Evolutionary conservation across 129 eudicot genomes (phyloP), one percentile per base, ranked within the genome.

Genomic region (Rutidosis leptorrhynchoides): DNA sequence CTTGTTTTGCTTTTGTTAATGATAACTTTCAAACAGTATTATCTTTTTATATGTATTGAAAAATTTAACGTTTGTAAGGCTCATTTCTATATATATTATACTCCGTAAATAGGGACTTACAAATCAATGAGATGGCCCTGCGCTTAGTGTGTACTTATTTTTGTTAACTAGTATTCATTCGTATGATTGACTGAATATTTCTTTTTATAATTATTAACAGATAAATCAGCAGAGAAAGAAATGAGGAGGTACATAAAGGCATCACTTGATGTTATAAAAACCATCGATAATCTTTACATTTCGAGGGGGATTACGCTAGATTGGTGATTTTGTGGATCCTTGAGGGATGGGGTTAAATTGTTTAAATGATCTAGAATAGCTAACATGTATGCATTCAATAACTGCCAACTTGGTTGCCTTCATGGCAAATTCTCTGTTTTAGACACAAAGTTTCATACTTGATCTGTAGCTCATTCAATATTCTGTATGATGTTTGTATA

Each of bases 181-280:
- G 16, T 55, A n/a, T 29, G 17, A 17, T 28, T 59, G 3, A 10
- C 24, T 6, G 6, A 8, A 17, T 30, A 17, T n/a, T n/a, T 32
- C 19, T 19, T 60, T 60, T 17, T 28, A 27, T 33, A 32, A 1
- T 68, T 1, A n/a, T n/a, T n/a, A n/a, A 57, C 83, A 90, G 97
- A 83, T 74, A 83, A 81, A 67, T 80, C 97, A 20, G 93, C 97
- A 19, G 93, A 85, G 64, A 87, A 40, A 70, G 89, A 85, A 65
- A 87, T 90, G 97, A 82, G 73, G 54, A 83, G 97, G 83, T 90
- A 84, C 79, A 85, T 90, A 37, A 70, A 81, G 19, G 93, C 97
- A 42, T 82, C 90, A 17, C 68, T 35, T 55, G 88, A 90, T 19
- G 73, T 87, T 58, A 87, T 90, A 68, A 80, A 90, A 65, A 84